These are phyloP conservation scores for Pterocarpus macrocarpus DNA, from an alignment of 306 rosid genomes.

Conservation along the genomic window DNA sequence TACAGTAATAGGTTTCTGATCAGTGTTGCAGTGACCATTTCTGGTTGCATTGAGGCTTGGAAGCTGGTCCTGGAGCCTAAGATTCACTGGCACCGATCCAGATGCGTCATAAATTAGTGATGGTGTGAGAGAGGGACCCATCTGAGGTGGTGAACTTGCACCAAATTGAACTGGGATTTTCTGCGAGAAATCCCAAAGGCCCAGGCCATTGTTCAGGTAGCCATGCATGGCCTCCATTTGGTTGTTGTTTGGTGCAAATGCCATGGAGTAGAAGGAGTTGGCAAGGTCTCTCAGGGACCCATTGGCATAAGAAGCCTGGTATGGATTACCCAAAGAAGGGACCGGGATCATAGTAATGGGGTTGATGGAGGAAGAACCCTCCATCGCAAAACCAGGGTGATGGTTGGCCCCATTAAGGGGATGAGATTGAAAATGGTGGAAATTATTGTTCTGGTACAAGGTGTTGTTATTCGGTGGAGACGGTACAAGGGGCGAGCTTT, in stretches of 20 bases:
- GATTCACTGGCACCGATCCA: conserved; percentile 26
- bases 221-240: conserved; percentile 52
- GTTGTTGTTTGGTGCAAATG: conserved; percentile 28
- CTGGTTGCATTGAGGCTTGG: conserved; percentile 6
- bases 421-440: conserved; percentile 15
- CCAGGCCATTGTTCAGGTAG: neutral
- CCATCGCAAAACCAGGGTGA: conserved; percentile 11
- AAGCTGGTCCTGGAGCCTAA: neutral
- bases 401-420: conserved; percentile 23
- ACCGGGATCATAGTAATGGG: conserved; percentile 41
- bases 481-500: neutral
- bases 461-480: conserved; percentile 1
- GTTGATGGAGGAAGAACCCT: conserved; percentile 40
- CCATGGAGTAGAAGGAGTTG: neutral
- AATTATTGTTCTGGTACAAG: too few relatives aligned
- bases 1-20: neutral
- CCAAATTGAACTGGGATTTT: neutral
- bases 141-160: neutral
- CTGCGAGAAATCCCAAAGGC: conserved; percentile 35
- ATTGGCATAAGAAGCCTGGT: conserved; percentile 4
- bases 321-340: conserved; percentile 15
- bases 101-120: conserved; percentile 33
- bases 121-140: neutral
- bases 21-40: neutral
- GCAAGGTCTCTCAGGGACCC: neutral